Evolutionary conservation across 805 yeast species (phyloP).

Genomic region (Suhomyces canberraensis): DNA sequence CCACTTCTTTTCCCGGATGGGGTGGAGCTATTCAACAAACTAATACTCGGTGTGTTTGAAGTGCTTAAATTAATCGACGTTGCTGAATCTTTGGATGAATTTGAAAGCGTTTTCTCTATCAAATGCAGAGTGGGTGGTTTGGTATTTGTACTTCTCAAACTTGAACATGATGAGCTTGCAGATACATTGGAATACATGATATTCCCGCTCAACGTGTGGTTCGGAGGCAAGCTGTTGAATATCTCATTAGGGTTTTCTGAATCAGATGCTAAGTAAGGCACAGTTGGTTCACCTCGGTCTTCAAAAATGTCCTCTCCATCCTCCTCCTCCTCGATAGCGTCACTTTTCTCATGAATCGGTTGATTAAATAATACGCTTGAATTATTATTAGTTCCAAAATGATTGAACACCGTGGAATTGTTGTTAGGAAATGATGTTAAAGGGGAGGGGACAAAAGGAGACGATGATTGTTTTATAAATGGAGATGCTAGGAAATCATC

Average conservation of each 20-base stretch:
- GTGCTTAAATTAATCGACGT: constrained; percentile 5
- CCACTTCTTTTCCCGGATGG: constrained; percentile 30
- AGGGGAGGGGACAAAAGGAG: constrained; percentile 17
- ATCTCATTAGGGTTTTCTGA: constrained; percentile 10
- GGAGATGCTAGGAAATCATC: constrained; percentile 34
- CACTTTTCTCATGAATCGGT: constrained; percentile 27
- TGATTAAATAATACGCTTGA: constrained; percentile 24
- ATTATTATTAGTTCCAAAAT: constrained; percentile 8
- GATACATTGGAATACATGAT: constrained; percentile 24
- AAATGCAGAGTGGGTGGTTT: constrained; percentile 8
- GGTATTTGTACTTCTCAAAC: constrained; percentile 19
- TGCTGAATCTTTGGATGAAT: constrained; percentile 30
- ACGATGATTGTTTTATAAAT: constrained; percentile 18
- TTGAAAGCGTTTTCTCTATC: constrained; percentile 34
- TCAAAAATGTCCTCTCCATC: constrained; percentile 14
- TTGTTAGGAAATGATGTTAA: constrained; percentile 3
- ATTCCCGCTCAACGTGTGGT: constrained; percentile 12
- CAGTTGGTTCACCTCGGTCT: constrained; percentile 6
- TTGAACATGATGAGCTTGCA: constrained; percentile 34
- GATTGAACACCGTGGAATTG: constrained; percentile 4
- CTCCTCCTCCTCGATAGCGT: constrained; percentile 19
- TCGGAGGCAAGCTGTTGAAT: constrained; percentile 21
- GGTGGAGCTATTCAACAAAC: constrained; percentile 11
- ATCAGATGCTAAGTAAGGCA: constrained; percentile 9
- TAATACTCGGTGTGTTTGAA: constrained; percentile 6